phyloP scores from a whole-genome alignment of 345 rosid species.

The Balakata baccata region DNA sequence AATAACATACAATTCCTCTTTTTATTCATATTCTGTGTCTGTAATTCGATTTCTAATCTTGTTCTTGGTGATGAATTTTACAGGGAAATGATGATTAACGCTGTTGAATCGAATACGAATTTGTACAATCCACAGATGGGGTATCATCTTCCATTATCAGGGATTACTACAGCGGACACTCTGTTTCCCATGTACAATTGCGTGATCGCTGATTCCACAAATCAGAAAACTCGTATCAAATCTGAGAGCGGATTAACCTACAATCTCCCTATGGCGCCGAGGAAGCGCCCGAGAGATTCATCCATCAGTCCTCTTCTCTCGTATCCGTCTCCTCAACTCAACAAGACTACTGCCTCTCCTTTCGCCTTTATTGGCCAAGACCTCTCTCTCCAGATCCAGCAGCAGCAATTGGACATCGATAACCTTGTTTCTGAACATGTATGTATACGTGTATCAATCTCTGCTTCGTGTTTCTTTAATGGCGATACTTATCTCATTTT shows the following conservation, averaged over 20 bases:
- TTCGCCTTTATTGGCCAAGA: conserved; percentile 66
- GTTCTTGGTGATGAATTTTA: conserved; percentile 11
- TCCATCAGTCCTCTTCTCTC: conserved; percentile 28
- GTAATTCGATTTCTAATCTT: not conserved
- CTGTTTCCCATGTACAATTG: conserved; percentile 45
- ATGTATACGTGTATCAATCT: conserved; percentile 2
- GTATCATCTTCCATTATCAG: conserved; percentile 43
- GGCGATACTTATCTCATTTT: too few relatives aligned
- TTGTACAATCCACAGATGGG: conserved; percentile 44
- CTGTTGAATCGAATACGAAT: conserved; percentile 40
- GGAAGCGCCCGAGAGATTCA: conserved; percentile 64
- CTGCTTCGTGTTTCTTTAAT: not conserved
- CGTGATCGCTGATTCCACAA: conserved; percentile 36
- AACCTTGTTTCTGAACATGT: conserved; percentile 64
- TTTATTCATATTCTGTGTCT: not conserved
- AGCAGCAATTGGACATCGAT: conserved; percentile 61
- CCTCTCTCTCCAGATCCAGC: conserved; percentile 59
- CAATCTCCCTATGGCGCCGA: conserved; percentile 30
- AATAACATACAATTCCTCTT: too few relatives aligned
- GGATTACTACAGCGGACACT: conserved; percentile 34
- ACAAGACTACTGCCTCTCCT: conserved; percentile 32
- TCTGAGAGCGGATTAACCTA: conserved; percentile 62
- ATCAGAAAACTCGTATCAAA: conserved; percentile 45
- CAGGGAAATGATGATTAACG: conserved; percentile 50
- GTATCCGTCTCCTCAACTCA: conserved; percentile 26